Evolutionary conservation across 2,329 filamentous ascomycete species (phyloP).

Genomic region (Aulographum hederae): DNA sequence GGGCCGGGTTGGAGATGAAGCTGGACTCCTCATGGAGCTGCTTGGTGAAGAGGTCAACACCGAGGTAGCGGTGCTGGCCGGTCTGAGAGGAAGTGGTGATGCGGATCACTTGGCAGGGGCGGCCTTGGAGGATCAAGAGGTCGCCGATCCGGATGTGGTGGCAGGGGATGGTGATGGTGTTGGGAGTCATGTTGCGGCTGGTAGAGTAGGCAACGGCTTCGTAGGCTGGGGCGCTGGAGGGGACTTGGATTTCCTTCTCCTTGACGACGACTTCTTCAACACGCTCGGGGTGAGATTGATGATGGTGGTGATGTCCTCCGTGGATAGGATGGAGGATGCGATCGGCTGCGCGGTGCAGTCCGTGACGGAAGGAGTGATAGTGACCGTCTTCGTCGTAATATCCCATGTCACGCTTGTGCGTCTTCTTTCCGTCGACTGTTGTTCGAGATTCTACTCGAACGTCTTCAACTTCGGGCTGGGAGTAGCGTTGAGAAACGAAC

Average conservation of each 20-base stretch:
- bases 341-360: conserved; percentile 48
- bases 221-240: conserved; percentile 5
- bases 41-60: conserved; percentile 99
- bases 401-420: conserved; percentile 47
- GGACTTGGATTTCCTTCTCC: conserved; percentile 28
- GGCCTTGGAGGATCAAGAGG: conserved; percentile 95
- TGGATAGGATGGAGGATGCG: conserved; percentile 45
- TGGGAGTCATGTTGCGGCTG: conserved; percentile 32
- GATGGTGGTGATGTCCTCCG: conserved; percentile 30
- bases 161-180: conserved; percentile 96
- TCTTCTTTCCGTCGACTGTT: conserved; percentile 29
- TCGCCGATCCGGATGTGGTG: conserved; percentile 99
- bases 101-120: conserved; percentile 98
- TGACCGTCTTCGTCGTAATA: conserved; percentile 67
- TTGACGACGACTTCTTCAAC: conserved; percentile 26
- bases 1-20: conserved; percentile 92
- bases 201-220: conserved; percentile 9
- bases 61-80: conserved; percentile 98
- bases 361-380: conserved; percentile 58
- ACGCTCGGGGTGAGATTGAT: conserved; percentile 26
- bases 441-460: conserved; percentile 32
- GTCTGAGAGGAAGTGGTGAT: conserved; percentile 97
- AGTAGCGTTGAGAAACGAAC: too few species aligned
- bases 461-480: conserved; percentile 12
- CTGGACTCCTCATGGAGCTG: conserved; percentile 97